Evolutionary conservation across 148 eudicot species (phyloP), one percentile per base, ranked within the genome.

Genomic region (Spergularia marina): DNA sequence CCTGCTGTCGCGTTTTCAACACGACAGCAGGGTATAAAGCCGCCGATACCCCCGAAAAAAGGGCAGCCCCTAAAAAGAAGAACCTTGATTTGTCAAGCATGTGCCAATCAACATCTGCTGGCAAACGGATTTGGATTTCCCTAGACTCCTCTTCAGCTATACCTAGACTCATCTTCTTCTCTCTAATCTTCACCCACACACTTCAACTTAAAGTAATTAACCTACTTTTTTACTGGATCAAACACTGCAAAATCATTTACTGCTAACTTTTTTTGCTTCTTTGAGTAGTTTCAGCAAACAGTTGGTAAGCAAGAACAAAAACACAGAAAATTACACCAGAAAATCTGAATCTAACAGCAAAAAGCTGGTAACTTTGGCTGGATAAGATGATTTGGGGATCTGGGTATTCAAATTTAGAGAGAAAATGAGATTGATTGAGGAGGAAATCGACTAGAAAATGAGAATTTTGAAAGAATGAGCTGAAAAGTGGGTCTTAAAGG

Each of bases 41-140:
- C 30, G 78, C 86, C 0, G 98, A 91, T 7, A 93, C 96, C 5
- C 87, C 96, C 0, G 98, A 93, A 67, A 93, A 93, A 34, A 93
- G 85, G 53, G 91, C 96, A 2, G 96, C 96, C 53, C 98, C 98
- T 47, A 93, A 80, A 72, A 89, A 58, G 83, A 93, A 93, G 85
- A 93, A 93, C 80, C 83, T 89, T 20, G 94, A 91, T 77, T 93
- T 93, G 44, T 93, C 95, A 18, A 93, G 88, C 94, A 83, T 91
- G 57, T 87, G 81, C 98, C 98, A 93, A 56, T 91, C 91, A 13
- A 93, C 79, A 11, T 93, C 96, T 5, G 91, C 92, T 9, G 96
- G 96, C 4, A 89, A 75, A 54, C 82, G 83, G 57, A 91, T 88
- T 56, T 89, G 85, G 61, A 91, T 88, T 52, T 89, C 82, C 13